Evolutionary conservation across 2,329 filamentous ascomycete species (phyloP), one percentile per base, ranked within the genome.

Genomic region (Aspergillus fischeri): DNA sequence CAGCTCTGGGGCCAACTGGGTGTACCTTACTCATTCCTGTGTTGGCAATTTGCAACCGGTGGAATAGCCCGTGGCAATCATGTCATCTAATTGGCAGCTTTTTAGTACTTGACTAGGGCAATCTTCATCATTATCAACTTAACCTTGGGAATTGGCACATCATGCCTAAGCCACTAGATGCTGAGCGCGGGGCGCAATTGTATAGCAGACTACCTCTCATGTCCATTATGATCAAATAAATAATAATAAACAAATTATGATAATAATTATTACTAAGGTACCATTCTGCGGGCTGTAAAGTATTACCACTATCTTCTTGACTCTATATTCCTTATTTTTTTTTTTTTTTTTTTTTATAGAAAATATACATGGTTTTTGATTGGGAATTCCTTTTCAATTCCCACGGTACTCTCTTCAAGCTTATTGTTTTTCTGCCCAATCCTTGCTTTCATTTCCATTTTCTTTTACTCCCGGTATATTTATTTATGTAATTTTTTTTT

Each of bases 381-480:
- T 35, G 32, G 32, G 32, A 38, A 7, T 38, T 38, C 32, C 17
- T 35, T 35, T 14, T 6, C 6, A 38, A 38, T 17, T 7, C 14
- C 14, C 14, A n/a, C 1, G 14, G 32, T 7, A 38, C 32, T 38
- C 32, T 38, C 14, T 38, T 38, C 32, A 38, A 38, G 32, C 32
- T 38, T 38, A 38, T 38, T 53, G 32, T 56, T 44, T 51, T 48
- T 4, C 52, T 25, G 49, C 29, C 32, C 32, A 38, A 38, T 60
- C 47, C 60, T 44, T 56, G 25, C 49, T 49, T 53, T 49, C 44
- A 27, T 55, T 53, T 57, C 60, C 49, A 6, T 35, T 35, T 35
- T 35, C 4, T 38, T 38, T 17, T 38, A 5, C 4, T 35, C 7
- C 32, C 32, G 32, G 11, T 32, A 4, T 32, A 14, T 32, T 32